Conservation (phyloP, 2,329 filamentous ascomycete species). For the Colletotrichum ledebouriae region DNA sequence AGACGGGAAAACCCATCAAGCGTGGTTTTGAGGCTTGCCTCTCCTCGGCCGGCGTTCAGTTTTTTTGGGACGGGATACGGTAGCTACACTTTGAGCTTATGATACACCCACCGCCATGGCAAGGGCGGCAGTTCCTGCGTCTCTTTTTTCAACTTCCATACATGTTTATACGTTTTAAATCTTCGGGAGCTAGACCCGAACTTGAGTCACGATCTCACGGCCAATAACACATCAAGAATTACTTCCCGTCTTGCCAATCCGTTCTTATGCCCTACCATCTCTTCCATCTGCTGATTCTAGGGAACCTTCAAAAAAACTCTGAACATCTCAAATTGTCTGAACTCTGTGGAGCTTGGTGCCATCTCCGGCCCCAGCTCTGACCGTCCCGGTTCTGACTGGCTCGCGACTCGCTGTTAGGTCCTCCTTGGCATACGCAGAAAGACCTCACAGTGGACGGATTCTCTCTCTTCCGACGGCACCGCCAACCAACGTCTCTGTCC, state of each 20-base stretch:
- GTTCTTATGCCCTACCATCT: slow-evolving; percentile 23
- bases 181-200: slow-evolving; percentile 32
- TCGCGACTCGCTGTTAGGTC: slow-evolving; percentile 6
- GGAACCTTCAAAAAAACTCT: slow-evolving; percentile 2
- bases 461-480: neutral
- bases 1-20: slow-evolving; percentile 17
- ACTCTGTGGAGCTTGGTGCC: slow-evolving; percentile 19
- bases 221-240: neutral
- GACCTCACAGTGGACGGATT: neutral
- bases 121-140: slow-evolving; percentile 27
- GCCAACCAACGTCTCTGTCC: neutral
- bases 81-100: slow-evolving; percentile 27
- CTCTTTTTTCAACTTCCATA: slow-evolving; percentile 17
- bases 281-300: neutral
- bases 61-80: slow-evolving; percentile 13
- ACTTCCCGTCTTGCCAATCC: slow-evolving; percentile 10
- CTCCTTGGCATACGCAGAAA: neutral
- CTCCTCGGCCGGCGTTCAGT: slow-evolving; percentile 4
- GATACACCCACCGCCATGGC: slow-evolving; percentile 26
- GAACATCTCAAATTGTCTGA: slow-evolving; percentile 18
- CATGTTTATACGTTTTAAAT: slow-evolving; percentile 23
- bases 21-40: slow-evolving; percentile 21
- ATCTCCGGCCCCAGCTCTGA: slow-evolving; percentile 10
- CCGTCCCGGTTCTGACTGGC: neutral
- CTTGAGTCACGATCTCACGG: slow-evolving; percentile 18